These are phyloP conservation scores for Acacia confusa DNA, from an alignment of 306 rosid genomes.

Conservation along the genomic window DNA sequence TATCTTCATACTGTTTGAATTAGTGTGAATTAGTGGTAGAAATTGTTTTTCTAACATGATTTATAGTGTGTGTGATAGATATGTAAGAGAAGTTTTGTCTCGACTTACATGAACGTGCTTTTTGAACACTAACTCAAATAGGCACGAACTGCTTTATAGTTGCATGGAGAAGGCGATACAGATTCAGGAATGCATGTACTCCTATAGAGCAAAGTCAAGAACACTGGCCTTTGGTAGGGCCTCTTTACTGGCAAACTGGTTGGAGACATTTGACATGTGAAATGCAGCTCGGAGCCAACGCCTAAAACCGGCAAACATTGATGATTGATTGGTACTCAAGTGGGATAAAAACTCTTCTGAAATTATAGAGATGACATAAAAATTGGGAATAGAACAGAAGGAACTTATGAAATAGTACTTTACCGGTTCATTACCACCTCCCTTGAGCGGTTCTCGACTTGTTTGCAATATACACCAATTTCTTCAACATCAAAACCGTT, in stretches of 20 bases:
- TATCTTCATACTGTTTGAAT: neutral
- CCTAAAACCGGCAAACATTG: conserved; percentile 43
- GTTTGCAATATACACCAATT: conserved; percentile 82
- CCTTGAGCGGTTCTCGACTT: conserved; percentile 86
- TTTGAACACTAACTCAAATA: too few relatives aligned
- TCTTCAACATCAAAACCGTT: conserved; percentile 75
- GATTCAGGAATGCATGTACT: conserved; percentile 49
- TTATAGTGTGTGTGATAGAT: too few relatives aligned
- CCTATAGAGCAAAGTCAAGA: conserved; percentile 19
- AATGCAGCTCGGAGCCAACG: conserved; percentile 96
- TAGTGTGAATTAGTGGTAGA: too few relatives aligned
- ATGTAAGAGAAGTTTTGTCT: too few relatives aligned
- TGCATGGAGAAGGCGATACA: conserved; percentile 46
- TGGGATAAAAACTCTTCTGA: neutral
- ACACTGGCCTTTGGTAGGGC: conserved; percentile 17
- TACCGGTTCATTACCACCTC: conserved; percentile 88
- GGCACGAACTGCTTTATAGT: conserved; percentile 17
- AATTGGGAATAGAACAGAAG: neutral
- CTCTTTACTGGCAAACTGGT: conserved; percentile 40
- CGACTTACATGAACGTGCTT: too few relatives aligned
- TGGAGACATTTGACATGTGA: conserved; percentile 46
- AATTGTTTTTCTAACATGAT: too few relatives aligned
- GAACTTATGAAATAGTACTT: conserved; percentile 22
- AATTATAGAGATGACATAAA: neutral
- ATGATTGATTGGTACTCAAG: neutral